Evolutionary conservation across 192 early-diverging fungal genomes (phyloP).

Genomic region (Backusella australiensis): DNA sequence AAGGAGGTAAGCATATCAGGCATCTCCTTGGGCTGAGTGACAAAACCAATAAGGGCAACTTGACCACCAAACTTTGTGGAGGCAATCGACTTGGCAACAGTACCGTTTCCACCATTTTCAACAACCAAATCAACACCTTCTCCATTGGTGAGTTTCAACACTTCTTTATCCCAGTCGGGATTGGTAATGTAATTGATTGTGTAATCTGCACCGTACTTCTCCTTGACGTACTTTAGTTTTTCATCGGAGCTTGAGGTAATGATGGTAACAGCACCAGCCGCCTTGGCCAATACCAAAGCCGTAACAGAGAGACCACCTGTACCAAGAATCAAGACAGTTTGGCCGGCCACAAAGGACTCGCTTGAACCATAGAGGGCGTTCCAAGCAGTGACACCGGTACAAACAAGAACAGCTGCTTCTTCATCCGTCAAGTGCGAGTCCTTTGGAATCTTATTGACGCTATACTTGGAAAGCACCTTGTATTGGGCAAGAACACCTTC

Average conservation of each 20-base stretch:
- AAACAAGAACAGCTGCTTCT: constrained; percentile 15
- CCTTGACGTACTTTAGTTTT: constrained; percentile 10
- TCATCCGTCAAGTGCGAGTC: background rate
- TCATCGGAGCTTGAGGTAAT: constrained; percentile 26
- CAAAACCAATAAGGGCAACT: no score
- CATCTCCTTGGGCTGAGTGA: no score
- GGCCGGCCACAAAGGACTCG: background rate
- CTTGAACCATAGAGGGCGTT: constrained; percentile 14
- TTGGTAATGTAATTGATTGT: constrained; percentile 19
- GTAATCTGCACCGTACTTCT: constrained; percentile 8
- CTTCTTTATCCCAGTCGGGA: constrained; percentile 22
- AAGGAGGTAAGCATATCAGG: no score
- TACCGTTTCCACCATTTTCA: no score
- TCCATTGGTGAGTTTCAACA: background rate
- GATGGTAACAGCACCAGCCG: constrained; percentile 19
- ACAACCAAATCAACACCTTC: no score
- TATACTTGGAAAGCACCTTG: background rate
- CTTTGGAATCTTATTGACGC: constrained; percentile 15
- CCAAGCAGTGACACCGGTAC: constrained; percentile 21
- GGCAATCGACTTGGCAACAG: no score
- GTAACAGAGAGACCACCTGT: constrained; percentile 24
- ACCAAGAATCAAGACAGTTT: constrained; percentile 18
- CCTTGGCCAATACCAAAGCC: constrained; percentile 9
- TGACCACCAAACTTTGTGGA: no score
- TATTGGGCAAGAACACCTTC: constrained; percentile 14